Evolutionary conservation across 768 basidiomycete genomes (phyloP).

Genomic region (Galerina marginata): DNA sequence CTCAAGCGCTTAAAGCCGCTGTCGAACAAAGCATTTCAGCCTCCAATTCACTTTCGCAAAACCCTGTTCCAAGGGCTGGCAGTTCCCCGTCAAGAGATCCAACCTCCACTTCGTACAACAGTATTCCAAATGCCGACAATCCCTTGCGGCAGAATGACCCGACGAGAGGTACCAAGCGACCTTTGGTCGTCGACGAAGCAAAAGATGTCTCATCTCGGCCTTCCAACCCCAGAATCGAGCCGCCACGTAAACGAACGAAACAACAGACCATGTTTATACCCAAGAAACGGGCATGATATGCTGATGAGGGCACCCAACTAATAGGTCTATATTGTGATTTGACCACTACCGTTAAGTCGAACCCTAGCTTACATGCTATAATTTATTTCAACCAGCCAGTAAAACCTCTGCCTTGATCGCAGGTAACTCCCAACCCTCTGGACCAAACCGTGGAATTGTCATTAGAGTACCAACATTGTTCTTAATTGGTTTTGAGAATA

Average conservation of each 20-base stretch:
- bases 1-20: constrained; percentile 14
- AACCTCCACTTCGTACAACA: too few species aligned
- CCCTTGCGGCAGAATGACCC: background rate
- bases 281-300: constrained; percentile 44
- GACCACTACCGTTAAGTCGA: too few species aligned
- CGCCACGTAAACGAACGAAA: constrained; percentile 26
- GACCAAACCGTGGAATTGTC: constrained; percentile 85
- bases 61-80: background rate
- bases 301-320: background rate
- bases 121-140: too few species aligned
- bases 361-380: too few species aligned
- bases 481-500: constrained; percentile 86
- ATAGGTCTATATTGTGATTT: background rate
- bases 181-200: background rate
- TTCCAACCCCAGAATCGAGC: constrained; percentile 38
- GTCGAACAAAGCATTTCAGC: background rate
- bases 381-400: too few species aligned
- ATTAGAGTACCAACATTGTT: constrained; percentile 70
- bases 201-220: background rate
- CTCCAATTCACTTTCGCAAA: background rate
- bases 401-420: constrained; percentile 53
- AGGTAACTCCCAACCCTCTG: constrained; percentile 87
- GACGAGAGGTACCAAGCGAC: constrained; percentile 2
- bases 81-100: too few species aligned
- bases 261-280: constrained; percentile 65